phyloP scores from a whole-genome alignment of 257 asterid species.

The Euphrasia confusa region DNA sequence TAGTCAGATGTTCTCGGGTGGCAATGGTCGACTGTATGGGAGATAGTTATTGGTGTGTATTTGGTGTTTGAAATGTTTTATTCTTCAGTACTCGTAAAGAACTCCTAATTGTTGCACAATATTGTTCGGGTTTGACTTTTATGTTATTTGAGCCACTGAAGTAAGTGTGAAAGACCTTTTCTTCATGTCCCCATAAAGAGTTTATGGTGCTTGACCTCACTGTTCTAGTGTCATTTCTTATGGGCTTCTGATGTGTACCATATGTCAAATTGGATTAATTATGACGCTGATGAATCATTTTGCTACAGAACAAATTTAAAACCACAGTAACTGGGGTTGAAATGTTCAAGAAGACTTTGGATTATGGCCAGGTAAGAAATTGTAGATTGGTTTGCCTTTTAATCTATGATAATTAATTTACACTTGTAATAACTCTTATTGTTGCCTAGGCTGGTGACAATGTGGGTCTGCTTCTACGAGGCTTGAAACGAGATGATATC shows the following conservation, averaged over 20 bases:
- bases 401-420: not conserved
- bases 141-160: not conserved
- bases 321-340: constrained; percentile 95
- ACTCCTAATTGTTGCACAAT: not conserved
- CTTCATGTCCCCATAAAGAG: constrained; percentile 10
- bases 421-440: constrained; percentile 8
- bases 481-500: constrained; percentile 88
- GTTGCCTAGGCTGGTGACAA: constrained; percentile 92
- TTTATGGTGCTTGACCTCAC: constrained; percentile 4
- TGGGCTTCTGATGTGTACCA: not conserved
- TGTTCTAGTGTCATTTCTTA: not conserved
- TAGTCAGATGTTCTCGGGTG: constrained; percentile 7
- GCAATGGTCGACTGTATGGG: not conserved
- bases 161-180: not conserved
- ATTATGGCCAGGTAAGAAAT: constrained; percentile 72
- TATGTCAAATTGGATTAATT: constrained; percentile 16
- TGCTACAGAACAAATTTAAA: constrained; percentile 64
- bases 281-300: constrained; percentile 14
- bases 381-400: not conserved
- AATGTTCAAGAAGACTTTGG: constrained; percentile 96
- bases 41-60: not conserved
- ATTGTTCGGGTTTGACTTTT: not conserved
- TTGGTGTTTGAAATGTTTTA: not conserved
- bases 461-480: constrained; percentile 95
- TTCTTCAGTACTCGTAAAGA: not conserved